These are phyloP conservation scores for Rhizodiscina lignyota DNA, from an alignment of 495 filamentous ascomycete genomes.

Conservation along the genomic window DNA sequence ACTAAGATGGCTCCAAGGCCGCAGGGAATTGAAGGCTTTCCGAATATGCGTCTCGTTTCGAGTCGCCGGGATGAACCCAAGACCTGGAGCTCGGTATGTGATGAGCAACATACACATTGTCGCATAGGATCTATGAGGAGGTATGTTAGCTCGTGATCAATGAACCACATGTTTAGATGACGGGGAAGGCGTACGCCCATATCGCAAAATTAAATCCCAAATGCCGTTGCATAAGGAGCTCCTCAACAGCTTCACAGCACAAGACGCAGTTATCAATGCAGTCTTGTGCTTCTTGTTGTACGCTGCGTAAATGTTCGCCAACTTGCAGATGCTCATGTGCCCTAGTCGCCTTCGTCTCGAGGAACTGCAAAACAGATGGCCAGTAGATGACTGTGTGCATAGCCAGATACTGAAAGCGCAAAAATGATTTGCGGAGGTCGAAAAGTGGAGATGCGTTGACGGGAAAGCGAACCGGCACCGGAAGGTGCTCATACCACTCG, in stretches of 20 bases:
- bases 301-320: neutral
- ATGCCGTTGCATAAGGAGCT: conserved; percentile 9
- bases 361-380: conserved; percentile 10
- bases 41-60: too few relatives aligned
- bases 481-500: conserved; percentile 12
- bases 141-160: too few relatives aligned
- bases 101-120: too few relatives aligned
- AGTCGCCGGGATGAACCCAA: too few relatives aligned
- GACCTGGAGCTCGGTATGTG: too few relatives aligned
- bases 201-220: too few relatives aligned
- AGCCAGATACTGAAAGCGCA: conserved; percentile 9
- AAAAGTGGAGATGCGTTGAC: conserved; percentile 8
- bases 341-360: conserved; percentile 2
- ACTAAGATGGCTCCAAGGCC: too few relatives aligned
- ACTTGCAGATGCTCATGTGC: neutral
- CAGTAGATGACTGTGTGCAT: conserved; percentile 8
- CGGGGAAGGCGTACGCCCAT: too few relatives aligned
- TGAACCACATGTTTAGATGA: too few relatives aligned
- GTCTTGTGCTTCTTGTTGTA: conserved; percentile 4
- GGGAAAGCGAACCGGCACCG: conserved; percentile 5
- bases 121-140: too few relatives aligned
- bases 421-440: conserved; percentile 7
- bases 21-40: too few relatives aligned
- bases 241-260: conserved; percentile 6
- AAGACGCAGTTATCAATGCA: conserved; percentile 6